Conservation (phyloP, 2,329 filamentous ascomycete genomes). For the Microcera coccophila region DNA sequence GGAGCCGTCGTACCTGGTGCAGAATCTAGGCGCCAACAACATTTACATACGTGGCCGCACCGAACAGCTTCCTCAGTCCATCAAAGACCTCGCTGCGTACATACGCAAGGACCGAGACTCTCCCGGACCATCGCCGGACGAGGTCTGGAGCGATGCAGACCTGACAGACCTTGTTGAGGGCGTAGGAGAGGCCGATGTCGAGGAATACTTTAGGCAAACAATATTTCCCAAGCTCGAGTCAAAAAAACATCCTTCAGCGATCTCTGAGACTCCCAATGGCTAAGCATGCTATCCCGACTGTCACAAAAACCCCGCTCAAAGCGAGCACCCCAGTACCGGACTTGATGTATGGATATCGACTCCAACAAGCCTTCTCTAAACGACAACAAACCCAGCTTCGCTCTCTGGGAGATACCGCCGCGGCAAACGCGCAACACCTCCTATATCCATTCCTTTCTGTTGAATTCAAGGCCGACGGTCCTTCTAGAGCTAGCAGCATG, state of each 20-base stretch:
- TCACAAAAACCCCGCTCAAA: neutral
- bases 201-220: neutral
- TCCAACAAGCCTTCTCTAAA: neutral
- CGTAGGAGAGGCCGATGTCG: neutral
- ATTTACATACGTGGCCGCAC: neutral
- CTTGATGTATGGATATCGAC: conserved; percentile 6
- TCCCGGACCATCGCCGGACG: neutral
- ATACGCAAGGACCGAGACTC: neutral
- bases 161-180: no score
- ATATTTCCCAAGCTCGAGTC: neutral
- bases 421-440: neutral
- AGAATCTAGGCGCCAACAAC: neutral
- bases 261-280: neutral
- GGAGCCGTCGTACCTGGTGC: neutral
- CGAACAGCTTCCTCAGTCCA: neutral
- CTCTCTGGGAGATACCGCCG: neutral
- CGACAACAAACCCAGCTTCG: neutral
- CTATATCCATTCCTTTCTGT: neutral
- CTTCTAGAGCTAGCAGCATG: conserved; percentile 17
- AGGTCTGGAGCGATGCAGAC: neutral
- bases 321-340: conserved; percentile 5
- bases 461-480: conserved; percentile 21
- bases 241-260: neutral
- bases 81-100: neutral
- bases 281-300: neutral